Evolutionary conservation across 768 basidiomycete species (phyloP), one percentile per base, ranked within the genome.

Genomic region (Trametes cubensis): DNA sequence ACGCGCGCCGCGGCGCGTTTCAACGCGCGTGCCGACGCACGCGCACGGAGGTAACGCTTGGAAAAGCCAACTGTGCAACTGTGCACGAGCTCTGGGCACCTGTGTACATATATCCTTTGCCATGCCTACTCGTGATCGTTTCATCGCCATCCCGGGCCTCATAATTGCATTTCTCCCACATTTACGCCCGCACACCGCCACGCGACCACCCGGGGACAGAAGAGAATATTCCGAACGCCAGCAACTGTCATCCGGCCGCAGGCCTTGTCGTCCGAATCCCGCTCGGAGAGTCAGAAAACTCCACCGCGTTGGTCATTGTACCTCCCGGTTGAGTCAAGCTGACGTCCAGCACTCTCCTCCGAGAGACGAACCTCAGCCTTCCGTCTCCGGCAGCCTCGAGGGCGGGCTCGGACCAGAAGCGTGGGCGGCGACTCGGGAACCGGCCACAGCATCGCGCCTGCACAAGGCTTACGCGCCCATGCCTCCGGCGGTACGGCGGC

Each of bases 141-240:
- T 59, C 58, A 59, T 59, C 40, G 51, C 58, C 58, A 59, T 53
- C 21, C 21, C 14, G 49, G 15, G 17, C 10, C 41, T n/a, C 58
- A 51, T 59, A 44, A 51, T 51, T 59, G 49, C 49, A 23, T 45
- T 59, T 28, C 41, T 59, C 58, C 49, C 58, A 51, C 58, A 52
- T 20, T 58, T 30, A 28, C 17, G 28, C 58, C 10, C 49, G 39
- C 49, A 26, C 20, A 34, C 49, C 48, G 23, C 47, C 56, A 51
- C 48, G 25, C 53, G 28, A 15, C 39, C 46, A 20, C 41, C 13
- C 58, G 49, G 45, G 57, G 38, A 17, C 49, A 52, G 58, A 59
- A 59, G 20, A 52, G 58, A 59, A 59, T 41, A 21, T 59, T 59
- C 58, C 23, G 14, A 8, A 26, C 58, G 58, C 26, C 48, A 21